Conservation (phyloP, 305 asterid genomes). For the Stenogyne calaminthoides region DNA sequence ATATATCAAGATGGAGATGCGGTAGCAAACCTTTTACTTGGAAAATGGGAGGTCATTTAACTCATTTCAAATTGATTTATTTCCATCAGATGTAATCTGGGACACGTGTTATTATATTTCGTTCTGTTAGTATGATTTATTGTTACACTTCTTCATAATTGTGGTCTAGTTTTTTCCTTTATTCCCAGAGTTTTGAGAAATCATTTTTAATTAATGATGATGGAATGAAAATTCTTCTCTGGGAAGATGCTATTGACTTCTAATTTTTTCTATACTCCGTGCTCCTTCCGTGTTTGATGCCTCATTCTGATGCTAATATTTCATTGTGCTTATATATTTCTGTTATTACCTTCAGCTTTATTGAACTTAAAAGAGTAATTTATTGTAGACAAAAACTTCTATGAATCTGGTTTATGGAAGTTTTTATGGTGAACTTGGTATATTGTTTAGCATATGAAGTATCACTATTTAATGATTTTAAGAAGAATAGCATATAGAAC, state of each 20-base stretch:
- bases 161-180: background rate
- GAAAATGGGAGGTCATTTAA: background rate
- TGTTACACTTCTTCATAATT: too few species aligned
- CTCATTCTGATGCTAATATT: background rate
- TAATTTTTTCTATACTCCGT: background rate
- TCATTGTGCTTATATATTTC: background rate
- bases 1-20: too few species aligned
- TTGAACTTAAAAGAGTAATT: background rate
- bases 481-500: too few species aligned
- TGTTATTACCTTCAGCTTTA: background rate
- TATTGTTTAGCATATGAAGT: too few species aligned
- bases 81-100: background rate
- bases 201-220: background rate
- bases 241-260: background rate
- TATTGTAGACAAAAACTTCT: background rate
- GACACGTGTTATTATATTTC: background rate
- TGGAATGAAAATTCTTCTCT: background rate
- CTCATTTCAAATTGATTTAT: conserved; percentile 1
- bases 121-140: background rate
- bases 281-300: conserved; percentile 1
- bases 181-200: background rate
- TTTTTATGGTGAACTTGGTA: too few species aligned
- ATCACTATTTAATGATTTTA: too few species aligned
- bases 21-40: too few species aligned
- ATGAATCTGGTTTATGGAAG: too few species aligned